A percentile compares a stretch with the other conserved stretches of the same genome.
These are phyloP conservation scores for Salix suchowensis DNA, from an alignment of 345 rosid genomes.

Conservation along the genomic window DNA sequence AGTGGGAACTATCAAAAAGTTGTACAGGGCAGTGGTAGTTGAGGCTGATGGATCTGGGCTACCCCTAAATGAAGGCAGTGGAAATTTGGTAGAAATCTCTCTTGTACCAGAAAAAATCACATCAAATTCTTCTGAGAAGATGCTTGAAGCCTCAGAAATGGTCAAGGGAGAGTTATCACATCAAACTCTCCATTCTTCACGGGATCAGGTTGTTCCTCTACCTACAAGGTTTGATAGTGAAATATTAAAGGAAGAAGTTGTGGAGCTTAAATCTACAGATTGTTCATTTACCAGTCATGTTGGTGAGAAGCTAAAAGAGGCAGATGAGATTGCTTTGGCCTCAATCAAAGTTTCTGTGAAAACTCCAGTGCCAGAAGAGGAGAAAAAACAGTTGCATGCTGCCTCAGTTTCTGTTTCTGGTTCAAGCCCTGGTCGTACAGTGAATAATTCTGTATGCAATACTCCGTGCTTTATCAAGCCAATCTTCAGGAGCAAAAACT, in stretches of 20 bases:
- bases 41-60: conserved; percentile 52
- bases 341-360: conserved; percentile 18
- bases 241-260: conserved; percentile 17
- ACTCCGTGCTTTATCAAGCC: conserved; percentile 43
- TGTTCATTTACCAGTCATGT: conserved; percentile 14
- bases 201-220: conserved; percentile 8
- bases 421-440: conserved; percentile 14
- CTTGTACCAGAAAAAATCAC: conserved; percentile 47
- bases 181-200: conserved; percentile 21
- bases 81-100: conserved; percentile 54
- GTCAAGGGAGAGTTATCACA: conserved; percentile 21
- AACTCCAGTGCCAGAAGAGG: conserved; percentile 21
- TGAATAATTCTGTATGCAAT: conserved; percentile 26
- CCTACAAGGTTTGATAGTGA: conserved; percentile 7
- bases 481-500: conserved; percentile 49
- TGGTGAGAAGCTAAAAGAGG: conserved; percentile 12
- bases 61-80: conserved; percentile 37
- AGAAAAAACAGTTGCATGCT: conserved; percentile 31
- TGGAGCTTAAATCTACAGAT: conserved; percentile 13
- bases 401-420: conserved; percentile 21
- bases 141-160: conserved; percentile 26
- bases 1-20: conserved; percentile 54
- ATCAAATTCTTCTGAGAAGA: conserved; percentile 24
- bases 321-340: conserved; percentile 20
- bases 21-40: conserved; percentile 59